phyloP scores from a whole-genome alignment of 1,139 yeast species.

The Suhomyces bokatorum region DNA sequence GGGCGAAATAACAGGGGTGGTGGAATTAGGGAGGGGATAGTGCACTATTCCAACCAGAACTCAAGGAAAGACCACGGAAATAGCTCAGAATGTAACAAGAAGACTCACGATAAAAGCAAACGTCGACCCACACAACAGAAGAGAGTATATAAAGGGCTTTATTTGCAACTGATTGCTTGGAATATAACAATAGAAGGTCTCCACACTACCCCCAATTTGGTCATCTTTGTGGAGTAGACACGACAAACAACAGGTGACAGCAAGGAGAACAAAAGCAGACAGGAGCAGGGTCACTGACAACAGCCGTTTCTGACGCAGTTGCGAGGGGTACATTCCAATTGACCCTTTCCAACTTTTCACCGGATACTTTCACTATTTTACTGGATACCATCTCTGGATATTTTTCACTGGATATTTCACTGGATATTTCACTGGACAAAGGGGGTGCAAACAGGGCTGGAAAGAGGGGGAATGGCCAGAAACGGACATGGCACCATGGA shows the following conservation, averaged over 20 bases:
- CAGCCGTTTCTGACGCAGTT: not conserved
- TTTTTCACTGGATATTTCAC: too few species aligned
- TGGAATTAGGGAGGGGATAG: not conserved
- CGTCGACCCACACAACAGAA: too few species aligned
- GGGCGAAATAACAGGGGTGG: not conserved
- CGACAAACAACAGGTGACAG: slow-evolving; percentile 2
- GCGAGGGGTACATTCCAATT: too few species aligned
- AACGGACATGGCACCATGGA: not conserved
- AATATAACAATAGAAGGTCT: slow-evolving; percentile 3
- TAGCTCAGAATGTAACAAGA: not conserved
- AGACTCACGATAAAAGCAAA: too few species aligned
- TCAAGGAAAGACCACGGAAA: not conserved
- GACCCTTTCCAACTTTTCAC: too few species aligned
- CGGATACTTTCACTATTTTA: too few species aligned
- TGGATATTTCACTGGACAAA: too few species aligned
- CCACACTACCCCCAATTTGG: slow-evolving; percentile 9
- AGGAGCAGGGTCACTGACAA: not conserved
- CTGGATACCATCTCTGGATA: too few species aligned
- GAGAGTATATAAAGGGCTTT: not conserved
- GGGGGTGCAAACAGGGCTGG: not conserved
- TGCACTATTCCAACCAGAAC: too few species aligned
- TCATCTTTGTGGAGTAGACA: slow-evolving; percentile 8
- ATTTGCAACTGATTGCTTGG: slow-evolving; percentile 4
- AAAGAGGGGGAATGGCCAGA: not conserved
- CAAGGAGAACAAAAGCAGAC: not conserved